Percentiles rank a stretch among this genome's conserved stretches.
These are phyloP conservation scores for Trichosporon sp. DNA, from an alignment of 1,284 basidiomycete genomes.

Conservation along the genomic window DNA sequence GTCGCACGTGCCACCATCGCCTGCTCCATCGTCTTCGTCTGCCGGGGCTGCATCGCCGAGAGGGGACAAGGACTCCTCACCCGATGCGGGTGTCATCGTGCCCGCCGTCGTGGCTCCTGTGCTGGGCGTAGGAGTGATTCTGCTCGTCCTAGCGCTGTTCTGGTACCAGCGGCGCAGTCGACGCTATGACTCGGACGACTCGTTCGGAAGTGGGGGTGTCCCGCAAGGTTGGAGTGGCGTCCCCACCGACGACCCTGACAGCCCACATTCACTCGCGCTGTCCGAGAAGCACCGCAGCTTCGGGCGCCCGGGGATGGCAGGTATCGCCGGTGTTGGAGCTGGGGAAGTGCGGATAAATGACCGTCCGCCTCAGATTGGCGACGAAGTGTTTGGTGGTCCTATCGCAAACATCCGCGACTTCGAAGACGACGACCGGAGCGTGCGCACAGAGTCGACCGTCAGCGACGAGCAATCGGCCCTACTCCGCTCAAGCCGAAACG, in stretches of 20 bases:
- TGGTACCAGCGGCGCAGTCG: slow-evolving; percentile 14
- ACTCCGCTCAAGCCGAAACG: slow-evolving; percentile 3
- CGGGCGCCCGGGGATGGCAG: background rate
- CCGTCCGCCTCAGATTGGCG: background rate
- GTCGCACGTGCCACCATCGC: background rate
- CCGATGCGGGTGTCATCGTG: slow-evolving; percentile 18
- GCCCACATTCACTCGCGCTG: background rate
- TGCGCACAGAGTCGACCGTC: background rate
- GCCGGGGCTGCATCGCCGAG: background rate
- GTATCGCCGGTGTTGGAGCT: background rate
- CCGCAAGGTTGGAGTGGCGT: slow-evolving; percentile 11
- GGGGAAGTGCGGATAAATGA: background rate
- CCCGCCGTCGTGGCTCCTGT: slow-evolving; percentile 25
- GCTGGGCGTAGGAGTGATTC: background rate
- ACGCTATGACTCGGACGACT: background rate
- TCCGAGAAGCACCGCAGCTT: background rate
- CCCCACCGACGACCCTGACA: slow-evolving; percentile 18
- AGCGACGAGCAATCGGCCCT: slow-evolving; percentile 19
- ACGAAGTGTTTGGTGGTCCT: background rate
- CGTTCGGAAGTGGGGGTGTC: background rate
- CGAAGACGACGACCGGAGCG: slow-evolving; percentile 6
- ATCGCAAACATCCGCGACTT: slow-evolving; percentile 8
- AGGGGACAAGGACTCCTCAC: background rate
- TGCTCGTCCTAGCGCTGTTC: slow-evolving; percentile 15
- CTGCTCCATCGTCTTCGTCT: slow-evolving; percentile 1